These are phyloP conservation scores for Suillus clintonianus DNA, from an alignment of 768 basidiomycete species.

Conservation along the genomic window DNA sequence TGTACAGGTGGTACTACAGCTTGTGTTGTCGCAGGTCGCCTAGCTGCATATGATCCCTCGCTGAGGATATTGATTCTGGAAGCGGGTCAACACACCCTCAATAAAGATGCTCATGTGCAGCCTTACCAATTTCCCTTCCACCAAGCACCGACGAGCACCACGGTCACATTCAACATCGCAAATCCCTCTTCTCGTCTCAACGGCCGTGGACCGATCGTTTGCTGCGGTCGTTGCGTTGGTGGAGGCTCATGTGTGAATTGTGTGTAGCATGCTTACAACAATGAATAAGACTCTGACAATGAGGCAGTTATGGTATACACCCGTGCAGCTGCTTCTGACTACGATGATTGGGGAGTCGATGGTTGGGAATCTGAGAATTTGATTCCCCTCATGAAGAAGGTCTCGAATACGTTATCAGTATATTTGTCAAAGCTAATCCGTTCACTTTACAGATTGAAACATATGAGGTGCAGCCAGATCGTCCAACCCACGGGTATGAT, in stretches of 20 bases:
- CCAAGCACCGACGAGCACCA: conserved; percentile 15
- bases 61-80: conserved; percentile 10
- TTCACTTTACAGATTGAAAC: conserved; percentile 18
- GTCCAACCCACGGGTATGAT: conserved; percentile 8
- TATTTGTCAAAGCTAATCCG: neutral
- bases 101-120: conserved; percentile 20
- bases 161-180: conserved; percentile 18
- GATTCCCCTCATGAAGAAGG: conserved; percentile 11
- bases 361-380: conserved; percentile 31
- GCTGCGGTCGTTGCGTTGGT: conserved; percentile 27
- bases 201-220: conserved; percentile 16
- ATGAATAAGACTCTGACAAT: neutral
- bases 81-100: conserved; percentile 27
- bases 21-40: conserved; percentile 33
- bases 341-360: conserved; percentile 33
- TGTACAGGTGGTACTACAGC: conserved; percentile 36
- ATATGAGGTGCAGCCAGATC: conserved; percentile 19
- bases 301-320: conserved; percentile 51
- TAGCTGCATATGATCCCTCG: conserved; percentile 25
- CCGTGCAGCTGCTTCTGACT: conserved; percentile 59
- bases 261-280: conserved; percentile 24
- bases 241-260: conserved; percentile 51
- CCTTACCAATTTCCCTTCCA: conserved; percentile 22
- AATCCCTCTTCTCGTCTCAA: conserved; percentile 16
- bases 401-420: neutral